These are phyloP conservation scores for Blastocystis sp. DNA, from an alignment of 352 stramenopile genomes.

Conservation along the genomic window DNA sequence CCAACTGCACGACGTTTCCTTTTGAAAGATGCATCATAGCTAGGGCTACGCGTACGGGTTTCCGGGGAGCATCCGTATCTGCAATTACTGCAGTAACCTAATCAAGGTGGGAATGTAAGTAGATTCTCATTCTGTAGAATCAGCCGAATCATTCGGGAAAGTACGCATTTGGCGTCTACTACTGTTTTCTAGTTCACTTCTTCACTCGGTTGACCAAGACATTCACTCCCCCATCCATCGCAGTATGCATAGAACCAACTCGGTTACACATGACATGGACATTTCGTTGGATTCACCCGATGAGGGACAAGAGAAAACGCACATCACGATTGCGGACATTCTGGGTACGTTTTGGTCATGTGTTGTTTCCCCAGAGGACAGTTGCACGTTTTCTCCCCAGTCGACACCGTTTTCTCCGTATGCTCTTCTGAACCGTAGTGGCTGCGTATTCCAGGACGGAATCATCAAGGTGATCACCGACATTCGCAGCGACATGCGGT, in stretches of 20 bases:
- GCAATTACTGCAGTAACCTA: slow-evolving; percentile 17
- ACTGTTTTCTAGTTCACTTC: background rate
- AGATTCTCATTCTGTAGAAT: background rate
- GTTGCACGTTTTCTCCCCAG: background rate
- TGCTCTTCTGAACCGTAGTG: background rate
- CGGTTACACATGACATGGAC: background rate
- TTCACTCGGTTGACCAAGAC: background rate
- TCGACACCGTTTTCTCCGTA: background rate
- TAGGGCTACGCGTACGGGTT: slow-evolving; percentile 42
- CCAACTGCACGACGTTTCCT: slow-evolving; percentile 3
- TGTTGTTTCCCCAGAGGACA: background rate
- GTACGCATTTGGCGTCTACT: background rate
- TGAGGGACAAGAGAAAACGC: background rate
- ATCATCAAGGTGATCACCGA: slow-evolving; percentile 20
- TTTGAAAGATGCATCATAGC: background rate
- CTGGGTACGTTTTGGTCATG: background rate
- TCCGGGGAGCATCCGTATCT: slow-evolving; percentile 43
- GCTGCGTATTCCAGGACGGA: slow-evolving; percentile 23
- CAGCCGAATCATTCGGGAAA: background rate
- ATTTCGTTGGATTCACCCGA: background rate
- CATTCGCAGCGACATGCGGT: slow-evolving; percentile 26
- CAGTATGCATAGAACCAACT: background rate
- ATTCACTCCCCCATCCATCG: background rate
- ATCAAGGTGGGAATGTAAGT: background rate
- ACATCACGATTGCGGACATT: background rate